Evolutionary conservation across 192 early-diverging fungal genomes (phyloP).

Genomic region (Allomyces javanicus): DNA sequence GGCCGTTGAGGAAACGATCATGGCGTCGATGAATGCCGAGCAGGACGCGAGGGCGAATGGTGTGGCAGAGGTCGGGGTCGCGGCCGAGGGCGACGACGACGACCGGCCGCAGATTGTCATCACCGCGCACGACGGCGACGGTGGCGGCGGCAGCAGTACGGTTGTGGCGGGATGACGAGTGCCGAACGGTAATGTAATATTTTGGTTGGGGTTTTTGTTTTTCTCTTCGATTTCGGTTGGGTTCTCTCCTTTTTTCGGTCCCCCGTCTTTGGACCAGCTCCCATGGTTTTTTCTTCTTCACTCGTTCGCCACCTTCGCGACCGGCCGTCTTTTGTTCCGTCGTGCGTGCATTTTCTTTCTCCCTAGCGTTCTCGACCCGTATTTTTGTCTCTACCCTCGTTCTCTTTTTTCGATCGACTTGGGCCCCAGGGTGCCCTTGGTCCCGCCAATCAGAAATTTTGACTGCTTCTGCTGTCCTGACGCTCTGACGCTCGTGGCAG

Average conservation of each 20-base stretch:
- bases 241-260: not conserved
- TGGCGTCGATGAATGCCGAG: constrained; percentile 1
- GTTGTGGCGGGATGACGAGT: not conserved
- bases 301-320: too few species aligned
- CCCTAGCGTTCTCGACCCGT: too few species aligned
- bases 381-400: too few species aligned
- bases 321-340: too few species aligned
- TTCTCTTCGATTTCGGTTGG: not conserved
- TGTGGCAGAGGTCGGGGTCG: not conserved
- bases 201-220: not conserved
- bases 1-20: constrained; percentile 10
- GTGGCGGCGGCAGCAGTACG: not conserved
- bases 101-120: not conserved
- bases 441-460: too few species aligned
- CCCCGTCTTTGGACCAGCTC: not conserved
- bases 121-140: not conserved
- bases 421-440: too few species aligned
- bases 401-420: too few species aligned
- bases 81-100: not conserved
- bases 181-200: not conserved
- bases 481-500: too few species aligned
- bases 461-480: too few species aligned
- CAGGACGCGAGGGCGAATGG: not conserved
- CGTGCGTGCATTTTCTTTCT: too few species aligned
- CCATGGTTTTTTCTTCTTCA: too few species aligned